Evolutionary conservation across 129 eudicot species (phyloP).

Genomic region (Mikania micrantha): DNA sequence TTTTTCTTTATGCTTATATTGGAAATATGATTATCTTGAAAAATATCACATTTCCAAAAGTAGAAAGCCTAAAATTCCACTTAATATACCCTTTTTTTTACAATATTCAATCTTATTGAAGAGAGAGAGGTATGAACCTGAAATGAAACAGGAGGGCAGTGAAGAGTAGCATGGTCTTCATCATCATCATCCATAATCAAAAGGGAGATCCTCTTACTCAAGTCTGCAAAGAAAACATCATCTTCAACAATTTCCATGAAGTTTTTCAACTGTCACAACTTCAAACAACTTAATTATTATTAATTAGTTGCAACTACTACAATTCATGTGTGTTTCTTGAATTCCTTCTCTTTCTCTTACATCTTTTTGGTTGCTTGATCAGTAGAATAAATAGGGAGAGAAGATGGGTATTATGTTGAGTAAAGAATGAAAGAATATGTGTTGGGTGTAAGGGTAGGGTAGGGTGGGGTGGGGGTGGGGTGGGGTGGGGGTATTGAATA

Average conservation of each 20-base stretch:
- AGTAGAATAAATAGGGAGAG: slow-evolving; percentile 30
- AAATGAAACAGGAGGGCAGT: slow-evolving; percentile 48
- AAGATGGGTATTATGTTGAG: slow-evolving; percentile 20
- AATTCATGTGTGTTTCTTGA: slow-evolving; percentile 21
- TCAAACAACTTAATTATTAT: background rate
- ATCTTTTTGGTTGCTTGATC: slow-evolving; percentile 10
- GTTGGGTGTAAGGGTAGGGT: background rate
- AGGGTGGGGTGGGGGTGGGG: background rate
- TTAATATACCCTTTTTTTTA: too few species aligned
- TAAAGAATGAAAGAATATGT: slow-evolving; percentile 31
- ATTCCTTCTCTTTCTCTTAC: background rate
- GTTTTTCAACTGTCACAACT: slow-evolving; percentile 16
- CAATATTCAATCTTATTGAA: too few species aligned
- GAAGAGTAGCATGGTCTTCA: slow-evolving; percentile 43
- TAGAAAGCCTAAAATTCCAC: slow-evolving; percentile 3
- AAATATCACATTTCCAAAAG: slow-evolving; percentile 5
- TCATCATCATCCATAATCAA: slow-evolving; percentile 90
- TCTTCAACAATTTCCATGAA: slow-evolving; percentile 73
- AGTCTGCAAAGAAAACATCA: slow-evolving; percentile 81
- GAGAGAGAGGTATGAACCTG: slow-evolving; percentile 41
- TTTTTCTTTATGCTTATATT: background rate
- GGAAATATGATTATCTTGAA: background rate
- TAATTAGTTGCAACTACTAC: background rate
- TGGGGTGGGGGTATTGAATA: too few species aligned
- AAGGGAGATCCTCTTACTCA: slow-evolving; percentile 80